Conservation (phyloP, 306 rosid genomes). For the Ziziphus jujuba region DNA sequence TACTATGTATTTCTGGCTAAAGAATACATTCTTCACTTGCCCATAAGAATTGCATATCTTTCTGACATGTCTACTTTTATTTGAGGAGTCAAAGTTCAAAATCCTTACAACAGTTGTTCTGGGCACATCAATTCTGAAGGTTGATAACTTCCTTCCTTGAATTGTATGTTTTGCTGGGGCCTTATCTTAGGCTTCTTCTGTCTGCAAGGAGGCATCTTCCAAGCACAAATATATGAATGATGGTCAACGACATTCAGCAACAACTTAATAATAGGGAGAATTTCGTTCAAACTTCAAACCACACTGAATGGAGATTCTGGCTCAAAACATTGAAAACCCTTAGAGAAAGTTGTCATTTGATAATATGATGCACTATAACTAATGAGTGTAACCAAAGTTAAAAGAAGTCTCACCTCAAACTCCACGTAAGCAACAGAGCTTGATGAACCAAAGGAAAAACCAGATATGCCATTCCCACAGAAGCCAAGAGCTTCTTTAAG, state of each 20-base stretch:
- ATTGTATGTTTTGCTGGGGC: conserved; percentile 26
- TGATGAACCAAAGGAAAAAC: conserved; percentile 19
- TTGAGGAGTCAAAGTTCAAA: neutral
- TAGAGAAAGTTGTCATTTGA: neutral
- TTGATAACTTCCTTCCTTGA: conserved; percentile 10
- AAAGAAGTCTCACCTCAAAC: conserved; percentile 25
- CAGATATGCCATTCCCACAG: conserved; percentile 23
- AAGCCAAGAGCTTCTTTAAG: conserved; percentile 26
- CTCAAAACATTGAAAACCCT: too few relatives aligned
- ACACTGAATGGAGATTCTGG: too few relatives aligned
- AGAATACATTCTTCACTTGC: neutral
- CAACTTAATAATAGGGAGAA: too few relatives aligned
- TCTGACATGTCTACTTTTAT: neutral
- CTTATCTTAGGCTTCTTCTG: conserved; percentile 30
- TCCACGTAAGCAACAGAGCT: conserved; percentile 28
- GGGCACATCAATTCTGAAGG: conserved; percentile 32
- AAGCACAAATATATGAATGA: conserved; percentile 8
- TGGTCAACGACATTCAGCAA: neutral
- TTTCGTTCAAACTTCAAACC: too few relatives aligned
- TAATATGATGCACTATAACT: too few relatives aligned
- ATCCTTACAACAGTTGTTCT: conserved; percentile 29
- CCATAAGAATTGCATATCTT: conserved; percentile 1
- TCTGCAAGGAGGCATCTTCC: conserved; percentile 14
- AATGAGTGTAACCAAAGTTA: too few relatives aligned
- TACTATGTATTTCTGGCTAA: neutral